phyloP scores from a whole-genome alignment of 2,329 filamentous ascomycete genomes.

The Didymella sp. region DNA sequence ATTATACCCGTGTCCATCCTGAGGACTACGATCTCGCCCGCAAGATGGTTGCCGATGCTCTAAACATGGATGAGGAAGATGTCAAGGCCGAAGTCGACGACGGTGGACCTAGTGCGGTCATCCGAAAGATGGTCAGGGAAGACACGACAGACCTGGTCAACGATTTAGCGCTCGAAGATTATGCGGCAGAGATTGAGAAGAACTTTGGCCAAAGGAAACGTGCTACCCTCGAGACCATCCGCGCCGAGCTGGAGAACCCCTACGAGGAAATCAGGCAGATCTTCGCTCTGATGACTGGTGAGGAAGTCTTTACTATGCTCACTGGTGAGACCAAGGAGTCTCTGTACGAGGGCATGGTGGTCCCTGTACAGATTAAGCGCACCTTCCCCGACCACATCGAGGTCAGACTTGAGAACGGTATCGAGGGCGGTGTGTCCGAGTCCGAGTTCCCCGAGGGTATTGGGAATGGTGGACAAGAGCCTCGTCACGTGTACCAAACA shows the following conservation, averaged over 20 bases:
- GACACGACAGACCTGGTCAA: constrained; percentile 95
- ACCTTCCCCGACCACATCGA: constrained; percentile 94
- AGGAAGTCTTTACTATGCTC: constrained; percentile 94
- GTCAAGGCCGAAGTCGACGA: constrained; percentile 94
- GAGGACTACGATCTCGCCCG: constrained; percentile 98
- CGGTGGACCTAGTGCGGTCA: constrained; percentile 86
- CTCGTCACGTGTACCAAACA: constrained; percentile 71
- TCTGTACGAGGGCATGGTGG: constrained; percentile 86
- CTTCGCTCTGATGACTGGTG: constrained; percentile 72
- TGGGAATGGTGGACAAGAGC: constrained; percentile 55
- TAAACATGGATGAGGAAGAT: constrained; percentile 97
- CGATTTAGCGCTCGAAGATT: constrained; percentile 94
- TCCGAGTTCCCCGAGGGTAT: constrained; percentile 79
- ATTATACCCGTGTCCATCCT: constrained; percentile 96
- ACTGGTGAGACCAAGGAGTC: constrained; percentile 90
- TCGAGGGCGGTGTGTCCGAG: constrained; percentile 85
- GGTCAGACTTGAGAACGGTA: constrained; percentile 89
- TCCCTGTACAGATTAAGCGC: constrained; percentile 85
- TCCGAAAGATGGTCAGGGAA: constrained; percentile 93
- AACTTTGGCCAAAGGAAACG: constrained; percentile 95
- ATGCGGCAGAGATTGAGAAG: constrained; percentile 90
- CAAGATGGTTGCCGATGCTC: constrained; percentile 97
- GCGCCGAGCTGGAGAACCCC: constrained; percentile 87
- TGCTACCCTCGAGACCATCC: constrained; percentile 93
- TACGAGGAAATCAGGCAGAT: constrained; percentile 92